phyloP scores from a whole-genome alignment of 1,284 basidiomycete genomes.

The Anthracocystis panici-leucophaei region DNA sequence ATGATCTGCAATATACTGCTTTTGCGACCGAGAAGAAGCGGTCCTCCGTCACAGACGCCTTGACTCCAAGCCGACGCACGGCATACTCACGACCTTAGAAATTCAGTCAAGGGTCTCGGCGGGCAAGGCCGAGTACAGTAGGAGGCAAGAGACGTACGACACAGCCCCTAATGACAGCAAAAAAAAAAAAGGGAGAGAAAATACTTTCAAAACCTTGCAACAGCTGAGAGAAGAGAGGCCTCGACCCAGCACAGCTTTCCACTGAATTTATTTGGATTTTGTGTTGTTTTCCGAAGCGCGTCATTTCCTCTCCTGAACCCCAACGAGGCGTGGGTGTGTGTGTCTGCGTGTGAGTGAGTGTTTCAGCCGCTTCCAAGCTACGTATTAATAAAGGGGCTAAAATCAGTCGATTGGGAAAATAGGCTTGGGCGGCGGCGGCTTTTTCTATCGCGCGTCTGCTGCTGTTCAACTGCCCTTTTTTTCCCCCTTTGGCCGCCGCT shows the following conservation, averaged over 20 bases:
- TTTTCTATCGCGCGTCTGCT: too few species aligned
- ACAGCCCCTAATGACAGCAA: background rate
- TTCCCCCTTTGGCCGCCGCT: background rate
- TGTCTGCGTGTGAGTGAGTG: slow-evolving; percentile 2
- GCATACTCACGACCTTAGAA: background rate
- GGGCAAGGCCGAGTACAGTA: background rate
- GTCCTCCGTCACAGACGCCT: too few species aligned
- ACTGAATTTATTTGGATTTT: background rate
- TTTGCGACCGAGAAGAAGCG: too few species aligned
- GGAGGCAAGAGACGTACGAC: slow-evolving; percentile 9
- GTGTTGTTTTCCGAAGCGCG: slow-evolving; percentile 6
- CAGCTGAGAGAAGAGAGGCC: too few species aligned
- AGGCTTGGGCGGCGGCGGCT: too few species aligned
- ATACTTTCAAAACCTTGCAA: background rate
- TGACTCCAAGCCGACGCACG: background rate
- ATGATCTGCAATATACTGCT: too few species aligned
- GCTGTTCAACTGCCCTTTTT: background rate
- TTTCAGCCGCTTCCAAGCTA: background rate
- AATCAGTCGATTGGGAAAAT: slow-evolving; percentile 1
- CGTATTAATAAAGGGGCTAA: background rate
- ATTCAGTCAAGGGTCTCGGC: background rate
- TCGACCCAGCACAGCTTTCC: slow-evolving; percentile 1
- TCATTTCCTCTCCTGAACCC: background rate
- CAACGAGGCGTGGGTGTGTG: background rate
- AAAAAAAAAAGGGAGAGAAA: background rate